Evolutionary conservation across 164 flowering plant genomes (phyloP).

Genomic region (Stephania yunnanensis): DNA sequence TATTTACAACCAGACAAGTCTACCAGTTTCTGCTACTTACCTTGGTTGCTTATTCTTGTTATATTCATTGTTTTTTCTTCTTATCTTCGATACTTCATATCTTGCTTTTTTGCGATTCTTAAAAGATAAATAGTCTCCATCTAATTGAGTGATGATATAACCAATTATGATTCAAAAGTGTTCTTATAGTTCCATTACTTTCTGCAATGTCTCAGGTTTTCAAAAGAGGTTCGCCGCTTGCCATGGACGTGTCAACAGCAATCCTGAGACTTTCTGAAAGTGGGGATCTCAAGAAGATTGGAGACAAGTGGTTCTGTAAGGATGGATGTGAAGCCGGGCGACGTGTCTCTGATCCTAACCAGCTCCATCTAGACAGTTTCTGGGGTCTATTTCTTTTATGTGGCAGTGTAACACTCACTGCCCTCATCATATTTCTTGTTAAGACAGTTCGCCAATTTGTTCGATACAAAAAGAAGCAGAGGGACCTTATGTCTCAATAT

Average conservation of each 20-base stretch:
- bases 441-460: conserved; percentile 37
- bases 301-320: conserved; percentile 53
- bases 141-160: not conserved
- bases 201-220: conserved; percentile 42
- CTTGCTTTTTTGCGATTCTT: no score
- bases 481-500: conserved; percentile 12
- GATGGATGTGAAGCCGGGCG: conserved; percentile 29
- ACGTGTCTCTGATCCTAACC: conserved; percentile 28
- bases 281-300: conserved; percentile 46
- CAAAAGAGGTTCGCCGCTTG: conserved; percentile 56
- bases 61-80: no score
- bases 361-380: conserved; percentile 58
- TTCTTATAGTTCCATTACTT: not conserved
- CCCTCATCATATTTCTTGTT: conserved; percentile 42
- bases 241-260: conserved; percentile 61
- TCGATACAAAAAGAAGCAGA: conserved; percentile 35
- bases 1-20: not conserved
- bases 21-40: not conserved
- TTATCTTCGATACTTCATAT: no score
- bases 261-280: conserved; percentile 56
- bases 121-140: not conserved
- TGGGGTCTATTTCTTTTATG: conserved; percentile 62
- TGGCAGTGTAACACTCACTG: conserved; percentile 31
- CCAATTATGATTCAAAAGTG: not conserved
- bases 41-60: no score